phyloP scores from a whole-genome alignment of 2,329 filamentous ascomycete genomes.

The Tolypocladium nubicola region DNA sequence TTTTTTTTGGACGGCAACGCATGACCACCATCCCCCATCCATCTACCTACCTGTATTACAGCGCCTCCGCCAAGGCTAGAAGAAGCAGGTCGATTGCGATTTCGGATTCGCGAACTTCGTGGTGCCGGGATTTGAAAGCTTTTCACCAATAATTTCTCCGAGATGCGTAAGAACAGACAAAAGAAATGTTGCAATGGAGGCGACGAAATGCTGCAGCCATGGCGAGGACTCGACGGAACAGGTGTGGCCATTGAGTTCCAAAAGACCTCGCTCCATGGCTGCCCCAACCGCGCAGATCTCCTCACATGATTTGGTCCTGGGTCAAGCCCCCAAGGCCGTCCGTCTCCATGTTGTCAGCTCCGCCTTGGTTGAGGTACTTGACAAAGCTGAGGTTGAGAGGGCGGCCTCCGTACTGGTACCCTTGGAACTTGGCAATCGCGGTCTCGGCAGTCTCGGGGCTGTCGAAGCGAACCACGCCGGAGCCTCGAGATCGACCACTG shows the following conservation, averaged over 20 bases:
- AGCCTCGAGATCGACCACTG: constrained; percentile 88
- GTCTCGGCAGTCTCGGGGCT: constrained; percentile 76
- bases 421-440: constrained; percentile 92
- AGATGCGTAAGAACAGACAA: not conserved
- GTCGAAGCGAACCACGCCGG: constrained; percentile 94
- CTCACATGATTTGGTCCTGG: constrained; percentile 96
- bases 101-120: constrained; percentile 1
- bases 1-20: not conserved
- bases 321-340: constrained; percentile 66
- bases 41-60: constrained; percentile 9
- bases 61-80: constrained; percentile 2
- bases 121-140: not conserved
- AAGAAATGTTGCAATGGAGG: not conserved
- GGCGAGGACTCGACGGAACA: not conserved
- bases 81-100: constrained; percentile 8
- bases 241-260: not conserved
- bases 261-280: not conserved
- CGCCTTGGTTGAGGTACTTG: constrained; percentile 70
- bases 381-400: constrained; percentile 89
- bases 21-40: constrained; percentile 1
- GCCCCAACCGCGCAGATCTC: not conserved
- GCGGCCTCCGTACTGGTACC: constrained; percentile 92
- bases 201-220: not conserved
- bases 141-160: not conserved
- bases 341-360: constrained; percentile 70